phyloP scores from a whole-genome alignment of 768 basidiomycete genomes.

The Chalciporus sphaerocephalus region DNA sequence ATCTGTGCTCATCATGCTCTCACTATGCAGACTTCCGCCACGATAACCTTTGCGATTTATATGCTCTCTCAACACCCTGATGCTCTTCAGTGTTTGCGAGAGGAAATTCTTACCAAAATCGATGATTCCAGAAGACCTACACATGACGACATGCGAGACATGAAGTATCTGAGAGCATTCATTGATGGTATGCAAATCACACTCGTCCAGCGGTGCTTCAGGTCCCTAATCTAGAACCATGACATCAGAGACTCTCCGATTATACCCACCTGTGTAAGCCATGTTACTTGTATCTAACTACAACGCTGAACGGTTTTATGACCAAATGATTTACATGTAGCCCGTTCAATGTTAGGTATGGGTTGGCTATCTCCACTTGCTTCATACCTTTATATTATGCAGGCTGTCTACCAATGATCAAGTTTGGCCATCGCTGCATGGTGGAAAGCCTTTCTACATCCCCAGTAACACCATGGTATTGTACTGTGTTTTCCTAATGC shows the following conservation, averaged over 20 bases:
- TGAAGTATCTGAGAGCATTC: constrained; percentile 62
- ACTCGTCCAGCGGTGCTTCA: neutral
- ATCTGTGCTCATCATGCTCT: neutral
- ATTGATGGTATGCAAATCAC: constrained; percentile 47
- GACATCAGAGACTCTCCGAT: constrained; percentile 28
- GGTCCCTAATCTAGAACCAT: neutral
- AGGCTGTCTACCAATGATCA: constrained; percentile 17
- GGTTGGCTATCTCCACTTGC: no score
- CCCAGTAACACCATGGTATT: constrained; percentile 34
- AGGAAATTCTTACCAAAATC: constrained; percentile 53
- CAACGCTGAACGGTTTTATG: neutral
- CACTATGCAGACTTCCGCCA: constrained; percentile 24
- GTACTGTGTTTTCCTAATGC: constrained; percentile 32
- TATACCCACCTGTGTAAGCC: constrained; percentile 30
- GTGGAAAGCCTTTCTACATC: constrained; percentile 49
- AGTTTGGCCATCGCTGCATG: constrained; percentile 19
- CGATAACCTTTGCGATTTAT: constrained; percentile 37
- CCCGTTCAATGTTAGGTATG: constrained; percentile 22
- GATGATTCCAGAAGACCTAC: constrained; percentile 47
- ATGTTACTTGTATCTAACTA: neutral
- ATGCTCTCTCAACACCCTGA: constrained; percentile 50
- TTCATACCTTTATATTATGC: neutral
- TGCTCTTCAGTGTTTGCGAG: constrained; percentile 44
- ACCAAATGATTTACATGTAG: no score
- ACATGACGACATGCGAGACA: constrained; percentile 53